Conservation (phyloP, 2,329 filamentous ascomycete genomes). For the Metarhizium brunneum region DNA sequence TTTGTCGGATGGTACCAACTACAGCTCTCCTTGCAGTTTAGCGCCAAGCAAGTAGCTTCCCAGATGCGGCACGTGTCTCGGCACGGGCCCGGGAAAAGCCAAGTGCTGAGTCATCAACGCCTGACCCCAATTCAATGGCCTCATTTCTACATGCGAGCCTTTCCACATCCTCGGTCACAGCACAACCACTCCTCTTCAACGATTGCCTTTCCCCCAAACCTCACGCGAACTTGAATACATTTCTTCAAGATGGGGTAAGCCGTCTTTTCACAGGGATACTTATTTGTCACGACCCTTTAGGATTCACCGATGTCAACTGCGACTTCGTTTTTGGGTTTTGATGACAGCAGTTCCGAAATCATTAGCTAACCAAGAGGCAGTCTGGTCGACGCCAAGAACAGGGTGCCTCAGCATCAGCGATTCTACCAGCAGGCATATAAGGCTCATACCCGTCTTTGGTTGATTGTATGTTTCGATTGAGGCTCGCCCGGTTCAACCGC, state of each 20-base stretch:
- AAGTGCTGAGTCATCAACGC: slow-evolving; percentile 25
- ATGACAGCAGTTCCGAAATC: slow-evolving; percentile 2
- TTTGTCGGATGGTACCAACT: background rate
- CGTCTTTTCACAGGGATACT: too few relatives aligned
- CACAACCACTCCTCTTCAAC: slow-evolving; percentile 16
- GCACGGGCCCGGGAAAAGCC: background rate
- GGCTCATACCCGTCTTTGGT: slow-evolving; percentile 61
- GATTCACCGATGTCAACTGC: background rate
- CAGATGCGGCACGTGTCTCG: background rate
- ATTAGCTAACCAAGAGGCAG: slow-evolving; percentile 22
- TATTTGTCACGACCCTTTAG: background rate
- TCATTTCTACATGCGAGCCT: slow-evolving; percentile 25
- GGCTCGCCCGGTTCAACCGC: background rate
- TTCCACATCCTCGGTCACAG: slow-evolving; percentile 18
- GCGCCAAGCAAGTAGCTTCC: background rate
- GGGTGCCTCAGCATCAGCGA: slow-evolving; percentile 65
- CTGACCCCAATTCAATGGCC: slow-evolving; percentile 26
- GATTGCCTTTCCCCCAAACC: slow-evolving; percentile 13
- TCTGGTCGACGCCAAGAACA: slow-evolving; percentile 64
- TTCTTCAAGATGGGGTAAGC: slow-evolving; percentile 33
- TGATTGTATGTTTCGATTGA: slow-evolving; percentile 52
- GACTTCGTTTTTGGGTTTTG: background rate
- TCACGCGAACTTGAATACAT: slow-evolving; percentile 13
- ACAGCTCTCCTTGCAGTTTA: background rate
- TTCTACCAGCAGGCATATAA: slow-evolving; percentile 67